Conservation (phyloP, 352 stramenopile genomes). For the Pythium folliculosum region DNA sequence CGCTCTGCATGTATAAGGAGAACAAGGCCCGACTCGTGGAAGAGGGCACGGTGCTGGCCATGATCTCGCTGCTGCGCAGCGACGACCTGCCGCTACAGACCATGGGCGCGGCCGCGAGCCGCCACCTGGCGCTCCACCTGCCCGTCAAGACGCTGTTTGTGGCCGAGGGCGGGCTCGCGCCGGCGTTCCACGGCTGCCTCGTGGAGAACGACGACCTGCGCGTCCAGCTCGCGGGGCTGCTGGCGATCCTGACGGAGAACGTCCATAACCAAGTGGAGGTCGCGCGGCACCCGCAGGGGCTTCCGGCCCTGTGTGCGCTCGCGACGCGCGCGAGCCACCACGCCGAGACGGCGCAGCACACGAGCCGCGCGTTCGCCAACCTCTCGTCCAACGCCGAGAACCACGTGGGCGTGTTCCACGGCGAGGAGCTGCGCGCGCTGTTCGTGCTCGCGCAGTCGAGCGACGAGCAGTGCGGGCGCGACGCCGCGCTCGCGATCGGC, state of each 20-base stretch:
- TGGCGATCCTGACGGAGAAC: conserved; percentile 93
- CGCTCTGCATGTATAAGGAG: conserved; percentile 88
- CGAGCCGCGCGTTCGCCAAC: conserved; percentile 89
- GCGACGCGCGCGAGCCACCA: conserved; percentile 55
- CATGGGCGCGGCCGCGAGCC: conserved; percentile 85
- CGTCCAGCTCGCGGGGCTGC: conserved; percentile 84
- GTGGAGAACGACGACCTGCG: conserved; percentile 80
- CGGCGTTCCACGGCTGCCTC: conserved; percentile 63
- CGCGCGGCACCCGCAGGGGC: conserved; percentile 69
- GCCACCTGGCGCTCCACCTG: conserved; percentile 86
- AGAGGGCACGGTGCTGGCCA: conserved; percentile 80
- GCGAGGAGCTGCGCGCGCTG: conserved; percentile 74
- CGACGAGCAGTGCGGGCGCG: conserved; percentile 88
- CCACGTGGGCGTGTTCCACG: conserved; percentile 82
- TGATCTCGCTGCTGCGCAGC: conserved; percentile 84
- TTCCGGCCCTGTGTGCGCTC: conserved; percentile 70
- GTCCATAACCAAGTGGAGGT: conserved; percentile 89
- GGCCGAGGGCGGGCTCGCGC: conserved; percentile 60
- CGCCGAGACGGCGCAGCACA: conserved; percentile 83
- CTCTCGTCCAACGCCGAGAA: conserved; percentile 94
- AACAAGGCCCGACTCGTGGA: conserved; percentile 90
- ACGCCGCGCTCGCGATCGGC: conserved; percentile 91
- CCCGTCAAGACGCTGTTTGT: conserved; percentile 74
- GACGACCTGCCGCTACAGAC: conserved; percentile 79
- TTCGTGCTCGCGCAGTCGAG: conserved; percentile 68